Percentiles rank a stretch among this genome's conserved stretches.
phyloP scores from a whole-genome alignment of 177 flowering plant species.

The Vitis hybrid region DNA sequence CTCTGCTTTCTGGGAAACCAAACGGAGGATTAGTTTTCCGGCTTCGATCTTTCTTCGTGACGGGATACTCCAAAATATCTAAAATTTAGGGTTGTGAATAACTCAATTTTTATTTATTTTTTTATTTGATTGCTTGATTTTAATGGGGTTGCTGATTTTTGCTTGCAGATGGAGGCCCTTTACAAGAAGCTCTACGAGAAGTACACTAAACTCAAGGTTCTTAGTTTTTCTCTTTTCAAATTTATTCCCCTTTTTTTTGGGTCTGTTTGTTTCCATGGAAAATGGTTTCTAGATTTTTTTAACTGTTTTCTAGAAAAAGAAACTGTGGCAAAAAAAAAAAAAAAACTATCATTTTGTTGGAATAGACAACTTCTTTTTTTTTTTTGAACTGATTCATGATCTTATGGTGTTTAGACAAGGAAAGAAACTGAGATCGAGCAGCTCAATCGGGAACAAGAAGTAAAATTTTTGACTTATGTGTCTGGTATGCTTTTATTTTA shows the following conservation, averaged over 20 bases:
- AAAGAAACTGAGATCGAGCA: conserved; percentile 41
- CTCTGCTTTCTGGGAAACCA: too few species aligned
- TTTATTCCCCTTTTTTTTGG: background rate
- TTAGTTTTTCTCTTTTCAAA: background rate
- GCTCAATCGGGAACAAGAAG: conserved; percentile 54
- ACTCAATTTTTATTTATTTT: too few species aligned
- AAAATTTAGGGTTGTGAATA: too few species aligned
- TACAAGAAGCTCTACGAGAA: conserved; percentile 64
- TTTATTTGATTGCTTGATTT: too few species aligned
- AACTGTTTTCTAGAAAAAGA: background rate
- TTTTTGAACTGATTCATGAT: background rate
- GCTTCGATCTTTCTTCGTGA: too few species aligned
- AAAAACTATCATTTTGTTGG: background rate
- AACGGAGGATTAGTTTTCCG: too few species aligned
- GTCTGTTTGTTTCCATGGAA: background rate
- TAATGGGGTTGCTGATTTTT: too few species aligned
- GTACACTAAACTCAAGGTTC: conserved; percentile 62
- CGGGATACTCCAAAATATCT: too few species aligned
- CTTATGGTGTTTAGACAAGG: conserved; percentile 29
- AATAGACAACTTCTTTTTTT: background rate
- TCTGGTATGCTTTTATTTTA: conserved; percentile 30
- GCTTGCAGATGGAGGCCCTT: conserved; percentile 53
- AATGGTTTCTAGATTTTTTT: background rate
- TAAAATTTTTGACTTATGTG: conserved; percentile 39
- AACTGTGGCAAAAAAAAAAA: background rate